Base-by-base conservation (phyloP, 2,329 filamentous ascomycete genomes). In the Tolypocladium nubicola region DNA sequence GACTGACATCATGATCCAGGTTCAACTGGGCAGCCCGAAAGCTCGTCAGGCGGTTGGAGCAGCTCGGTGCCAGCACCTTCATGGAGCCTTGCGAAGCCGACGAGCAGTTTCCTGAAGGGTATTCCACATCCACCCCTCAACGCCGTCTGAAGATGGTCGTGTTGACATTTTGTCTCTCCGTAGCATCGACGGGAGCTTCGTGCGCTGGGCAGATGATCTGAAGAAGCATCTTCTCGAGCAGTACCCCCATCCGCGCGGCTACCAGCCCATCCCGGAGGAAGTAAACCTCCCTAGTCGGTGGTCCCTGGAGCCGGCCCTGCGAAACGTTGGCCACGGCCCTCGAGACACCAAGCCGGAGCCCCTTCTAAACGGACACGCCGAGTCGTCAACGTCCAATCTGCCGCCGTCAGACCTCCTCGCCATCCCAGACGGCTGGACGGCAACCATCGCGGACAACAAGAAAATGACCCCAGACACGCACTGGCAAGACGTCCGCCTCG, bases 21-120 rank as follows among this genome's bases (percentile, higher is more conserved):
- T 96, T 90, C 73, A 99, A 99, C 74, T 96, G 90, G 84, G 91
- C 93, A 21, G 88, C 89, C 52, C 83, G 91, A 54, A 96, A 97
- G 72, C 78, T 99, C 52, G 85, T 91, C 65, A 93, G 91, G 64
- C 84, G 94, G 19, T 76, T 99, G 39, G 71, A 86, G 41, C 91
- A 96, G 68, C 81, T 99, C 0, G 93, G 93, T 1, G 94, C 90
- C 3, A 79, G 79, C 47, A 82, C 90, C 53, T 83, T 94, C 61
- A 88, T 88, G 65, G 83, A 87, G 45, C 79, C 86, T 41, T 94
- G 90, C 14, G 94, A 99, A 72, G 91, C 87, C 26, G 94, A 99
- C 68, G 92, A 97, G 65, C 90, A 95, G 68, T 91, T 97, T 75
- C 84, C 90, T 33, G 92, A 97, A 73, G 92, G 93, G 86, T 94